Percentiles rank a stretch among this genome's conserved stretches.
phyloP scores from a whole-genome alignment of 257 asterid genomes.

The Jacaranda copaia region DNA sequence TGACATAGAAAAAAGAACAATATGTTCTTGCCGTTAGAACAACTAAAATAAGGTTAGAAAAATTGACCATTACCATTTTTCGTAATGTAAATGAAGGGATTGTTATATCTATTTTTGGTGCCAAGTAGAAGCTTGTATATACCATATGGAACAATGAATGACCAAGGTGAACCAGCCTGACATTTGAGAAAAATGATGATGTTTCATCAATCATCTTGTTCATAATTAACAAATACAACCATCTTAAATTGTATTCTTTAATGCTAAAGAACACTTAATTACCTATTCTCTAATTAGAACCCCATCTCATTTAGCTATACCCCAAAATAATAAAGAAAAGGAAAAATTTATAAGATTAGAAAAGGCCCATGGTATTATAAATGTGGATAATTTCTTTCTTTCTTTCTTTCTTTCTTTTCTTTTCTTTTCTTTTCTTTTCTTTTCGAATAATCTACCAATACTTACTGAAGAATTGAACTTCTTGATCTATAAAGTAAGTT shows the following conservation, averaged over 20 bases:
- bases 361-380: too few species aligned
- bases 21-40: too few species aligned
- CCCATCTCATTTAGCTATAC: constrained; percentile 22
- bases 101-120: constrained; percentile 20
- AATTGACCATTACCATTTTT: constrained; percentile 36
- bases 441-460: background rate
- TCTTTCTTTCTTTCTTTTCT: too few species aligned
- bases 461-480: background rate
- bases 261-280: background rate
- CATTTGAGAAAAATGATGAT: background rate
- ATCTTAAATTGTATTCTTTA: background rate
- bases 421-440: too few species aligned
- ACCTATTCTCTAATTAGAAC: constrained; percentile 37
- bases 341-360: too few species aligned
- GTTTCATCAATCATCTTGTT: background rate
- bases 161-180: constrained; percentile 39
- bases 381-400: too few species aligned
- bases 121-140: constrained; percentile 30
- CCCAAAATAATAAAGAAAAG: background rate
- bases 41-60: background rate
- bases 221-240: background rate
- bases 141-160: constrained; percentile 40
- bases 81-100: constrained; percentile 44
- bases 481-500: constrained; percentile 24
- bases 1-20: too few species aligned